Base-by-base conservation (phyloP, 2,329 filamentous ascomycete species). In the Fusarium irregulare region DNA sequence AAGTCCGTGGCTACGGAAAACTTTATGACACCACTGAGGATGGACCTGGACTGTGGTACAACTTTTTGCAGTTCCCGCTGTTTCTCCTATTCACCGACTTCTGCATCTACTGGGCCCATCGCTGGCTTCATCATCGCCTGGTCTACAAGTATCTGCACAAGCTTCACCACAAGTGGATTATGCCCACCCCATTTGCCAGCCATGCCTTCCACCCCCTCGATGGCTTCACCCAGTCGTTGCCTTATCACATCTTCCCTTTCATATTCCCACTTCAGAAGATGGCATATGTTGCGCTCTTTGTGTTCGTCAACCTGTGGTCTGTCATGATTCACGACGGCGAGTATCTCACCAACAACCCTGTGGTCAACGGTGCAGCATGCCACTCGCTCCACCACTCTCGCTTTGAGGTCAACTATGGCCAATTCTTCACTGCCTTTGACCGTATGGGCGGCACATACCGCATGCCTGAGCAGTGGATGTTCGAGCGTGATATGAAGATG, bases 121-220 rank as follows among this genome's bases (percentile, higher is more conserved):
- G 94, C 60, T 91, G 88, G 60, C 87, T 97, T 66, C 94, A 97
- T 82, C 91, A 94, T 81, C 92, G 92, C 18, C 77, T 83, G 56
- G 74, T 82, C 54, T 98, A 98, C 88, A 97, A 94, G 85, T 85
- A 85, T 72, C 86, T 98, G 51, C 95, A 98, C 88, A 98, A 98
- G 88, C 91, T 94, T 72, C 95, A 98, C 83, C 95, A 98, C 89
- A 98, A 97, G 85, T 98, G 95, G 95, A 98, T 98, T 82, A 97
- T 98, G 93, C 95, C 95, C 5, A 97, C 93, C 5, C 95, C 95
- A 1, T 98, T 89, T 79, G 94, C 95, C 44, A 94, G 91, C 74
- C 92, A 97, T 78, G 95, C 95, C 61, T 98, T 98, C 87, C 94
- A 98, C 84, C 94, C 95, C 2, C 80, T 98, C 55, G 95, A 98